phyloP scores from a whole-genome alignment of 2,329 filamentous ascomycete genomes.

The Hypoxylon sp. region DNA sequence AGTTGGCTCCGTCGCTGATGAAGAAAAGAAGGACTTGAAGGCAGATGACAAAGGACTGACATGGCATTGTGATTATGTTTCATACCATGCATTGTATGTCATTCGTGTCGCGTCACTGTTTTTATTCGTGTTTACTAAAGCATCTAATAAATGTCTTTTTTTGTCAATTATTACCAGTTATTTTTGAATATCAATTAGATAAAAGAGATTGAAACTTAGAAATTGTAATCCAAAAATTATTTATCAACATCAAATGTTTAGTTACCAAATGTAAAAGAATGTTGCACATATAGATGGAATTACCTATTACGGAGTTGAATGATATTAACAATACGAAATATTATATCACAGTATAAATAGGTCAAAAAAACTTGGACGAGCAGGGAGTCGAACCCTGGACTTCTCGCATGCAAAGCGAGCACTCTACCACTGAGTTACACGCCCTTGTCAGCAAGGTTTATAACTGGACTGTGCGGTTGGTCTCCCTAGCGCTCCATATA shows the following conservation, averaged over 20 bases:
- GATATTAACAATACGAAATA: not conserved
- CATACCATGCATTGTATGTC: not conserved
- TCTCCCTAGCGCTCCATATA: too few species aligned
- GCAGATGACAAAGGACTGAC: not conserved
- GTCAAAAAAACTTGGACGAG: conserved; percentile 36
- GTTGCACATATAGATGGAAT: not conserved
- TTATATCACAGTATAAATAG: not conserved
- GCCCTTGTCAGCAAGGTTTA: conserved; percentile 22
- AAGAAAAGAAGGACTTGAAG: not conserved
- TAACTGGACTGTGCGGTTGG: too few species aligned
- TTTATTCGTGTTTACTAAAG: not conserved
- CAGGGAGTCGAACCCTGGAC: conserved; percentile 43
- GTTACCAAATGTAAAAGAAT: too few species aligned
- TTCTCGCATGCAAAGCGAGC: conserved; percentile 43
- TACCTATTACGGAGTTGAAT: too few species aligned
- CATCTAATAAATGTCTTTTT: not conserved
- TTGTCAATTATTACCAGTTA: not conserved
- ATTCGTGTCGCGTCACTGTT: not conserved
- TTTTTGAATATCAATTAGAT: too few species aligned
- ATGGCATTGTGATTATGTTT: not conserved
- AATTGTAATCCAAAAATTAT: not conserved
- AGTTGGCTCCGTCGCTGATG: not conserved
- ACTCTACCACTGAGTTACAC: conserved; percentile 33
- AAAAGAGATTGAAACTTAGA: too few species aligned
- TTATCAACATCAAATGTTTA: too few species aligned